phyloP scores from a whole-genome alignment of 2,329 filamentous ascomycete genomes.

The Penicillium vulpinum region DNA sequence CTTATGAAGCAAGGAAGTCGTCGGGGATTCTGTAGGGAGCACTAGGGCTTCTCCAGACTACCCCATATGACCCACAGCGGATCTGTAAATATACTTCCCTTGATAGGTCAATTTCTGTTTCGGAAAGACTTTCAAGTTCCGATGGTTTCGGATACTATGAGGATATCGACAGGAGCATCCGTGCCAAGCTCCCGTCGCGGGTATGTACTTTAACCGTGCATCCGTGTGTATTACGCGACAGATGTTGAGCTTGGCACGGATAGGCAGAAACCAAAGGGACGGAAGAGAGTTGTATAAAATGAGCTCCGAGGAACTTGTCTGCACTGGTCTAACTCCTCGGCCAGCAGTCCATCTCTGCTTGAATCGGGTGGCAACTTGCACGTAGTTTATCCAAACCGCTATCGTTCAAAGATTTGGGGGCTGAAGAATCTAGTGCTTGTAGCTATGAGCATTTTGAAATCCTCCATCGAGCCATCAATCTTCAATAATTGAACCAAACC shows the following conservation, averaged over 20 bases:
- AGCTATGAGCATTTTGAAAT: too few species aligned
- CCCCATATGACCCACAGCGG: background rate
- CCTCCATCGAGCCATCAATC: too few species aligned
- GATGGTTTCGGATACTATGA: background rate
- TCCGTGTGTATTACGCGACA: background rate
- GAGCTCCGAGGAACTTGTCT: background rate
- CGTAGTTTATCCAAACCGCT: too few species aligned
- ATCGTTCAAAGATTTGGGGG: too few species aligned
- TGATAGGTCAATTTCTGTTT: background rate
- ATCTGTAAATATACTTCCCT: background rate
- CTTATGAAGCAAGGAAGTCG: background rate
- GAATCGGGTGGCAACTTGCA: too few species aligned
- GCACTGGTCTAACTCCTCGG: background rate
- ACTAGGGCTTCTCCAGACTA: background rate
- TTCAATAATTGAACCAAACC: too few species aligned
- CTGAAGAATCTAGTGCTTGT: too few species aligned
- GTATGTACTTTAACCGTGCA: background rate
- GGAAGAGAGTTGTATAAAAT: background rate
- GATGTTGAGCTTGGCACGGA: background rate
- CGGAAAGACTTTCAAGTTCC: background rate
- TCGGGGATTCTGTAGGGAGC: background rate
- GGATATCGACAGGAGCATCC: background rate
- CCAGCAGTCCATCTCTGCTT: too few species aligned
- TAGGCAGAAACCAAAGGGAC: background rate
- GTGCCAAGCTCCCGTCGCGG: background rate